These are phyloP conservation scores for Apiospora aurea DNA, from an alignment of 2,329 filamentous ascomycete species.

Conservation along the genomic window DNA sequence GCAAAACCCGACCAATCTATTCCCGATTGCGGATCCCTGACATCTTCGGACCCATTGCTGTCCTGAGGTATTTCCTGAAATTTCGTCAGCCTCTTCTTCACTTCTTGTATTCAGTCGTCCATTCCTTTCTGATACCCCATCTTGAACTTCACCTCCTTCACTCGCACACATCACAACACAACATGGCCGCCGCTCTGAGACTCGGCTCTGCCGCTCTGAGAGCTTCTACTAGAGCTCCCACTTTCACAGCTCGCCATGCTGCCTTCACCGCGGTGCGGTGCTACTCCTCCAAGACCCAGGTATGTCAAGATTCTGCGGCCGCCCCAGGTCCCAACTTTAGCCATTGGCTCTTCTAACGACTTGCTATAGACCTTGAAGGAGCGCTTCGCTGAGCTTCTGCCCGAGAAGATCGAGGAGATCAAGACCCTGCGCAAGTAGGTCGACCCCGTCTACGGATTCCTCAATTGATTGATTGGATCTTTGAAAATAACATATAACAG, in stretches of 20 bases:
- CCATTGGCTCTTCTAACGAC: conserved; percentile 31
- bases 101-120: conserved; percentile 22
- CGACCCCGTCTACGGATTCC: conserved; percentile 28
- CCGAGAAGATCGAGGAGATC: conserved; percentile 98
- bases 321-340: not conserved
- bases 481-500: conserved; percentile 54
- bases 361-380: conserved; percentile 86
- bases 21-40: conserved; percentile 24
- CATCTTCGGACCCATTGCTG: conserved; percentile 19
- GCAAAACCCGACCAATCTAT: conserved; percentile 22
- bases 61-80: conserved; percentile 26
- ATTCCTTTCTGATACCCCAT: conserved; percentile 36
- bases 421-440: conserved; percentile 96
- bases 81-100: conserved; percentile 20
- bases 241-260: conserved; percentile 71
- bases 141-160: conserved; percentile 22
- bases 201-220: conserved; percentile 83
- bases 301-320: conserved; percentile 45
- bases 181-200: conserved; percentile 86
- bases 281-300: conserved; percentile 94
- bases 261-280: conserved; percentile 85
- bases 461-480: conserved; percentile 6
- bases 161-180: conserved; percentile 39
- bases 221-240: conserved; percentile 72
- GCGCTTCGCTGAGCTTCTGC: conserved; percentile 94